phyloP scores from a whole-genome alignment of 768 basidiomycete species.

The Hericium coralloides region DNA sequence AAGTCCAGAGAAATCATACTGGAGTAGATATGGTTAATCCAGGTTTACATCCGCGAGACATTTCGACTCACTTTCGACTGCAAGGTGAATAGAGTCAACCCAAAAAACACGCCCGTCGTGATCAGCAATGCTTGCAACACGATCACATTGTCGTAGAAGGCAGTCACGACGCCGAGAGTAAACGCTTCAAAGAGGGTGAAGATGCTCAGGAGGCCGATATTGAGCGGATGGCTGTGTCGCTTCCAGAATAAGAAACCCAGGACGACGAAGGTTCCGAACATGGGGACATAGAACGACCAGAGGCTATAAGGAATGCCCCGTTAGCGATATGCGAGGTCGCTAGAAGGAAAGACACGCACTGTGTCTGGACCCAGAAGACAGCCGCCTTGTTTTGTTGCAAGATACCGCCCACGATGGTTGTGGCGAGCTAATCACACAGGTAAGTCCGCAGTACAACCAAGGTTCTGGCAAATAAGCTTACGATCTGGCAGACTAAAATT shows the following conservation, averaged over 20 bases:
- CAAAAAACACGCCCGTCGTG: slow-evolving; percentile 88
- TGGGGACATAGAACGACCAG: slow-evolving; percentile 75
- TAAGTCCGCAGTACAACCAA: no score
- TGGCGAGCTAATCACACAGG: slow-evolving; percentile 41
- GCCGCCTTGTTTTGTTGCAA: slow-evolving; percentile 56
- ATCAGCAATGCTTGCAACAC: slow-evolving; percentile 89
- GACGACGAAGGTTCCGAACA: slow-evolving; percentile 72
- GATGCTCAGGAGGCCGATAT: slow-evolving; percentile 72
- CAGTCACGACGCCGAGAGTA: slow-evolving; percentile 78
- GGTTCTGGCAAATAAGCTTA: slow-evolving; percentile 20
- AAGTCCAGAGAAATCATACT: slow-evolving; percentile 94
- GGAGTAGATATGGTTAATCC: not conserved
- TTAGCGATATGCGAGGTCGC: not conserved
- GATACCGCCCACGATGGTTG: slow-evolving; percentile 64
- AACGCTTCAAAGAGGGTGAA: slow-evolving; percentile 92
- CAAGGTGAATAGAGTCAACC: slow-evolving; percentile 89
- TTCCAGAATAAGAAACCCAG: slow-evolving; percentile 86
- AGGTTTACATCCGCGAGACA: not conserved
- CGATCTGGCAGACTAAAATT: slow-evolving; percentile 60
- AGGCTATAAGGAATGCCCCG: slow-evolving; percentile 28
- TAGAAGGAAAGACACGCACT: slow-evolving; percentile 34
- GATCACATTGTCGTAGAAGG: slow-evolving; percentile 60
- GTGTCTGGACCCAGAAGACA: slow-evolving; percentile 59
- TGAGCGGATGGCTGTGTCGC: slow-evolving; percentile 83
- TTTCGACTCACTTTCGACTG: slow-evolving; percentile 69